These are phyloP conservation scores for Tuber magnatum DNA, from an alignment of 495 filamentous ascomycete species.

Conservation along the genomic window DNA sequence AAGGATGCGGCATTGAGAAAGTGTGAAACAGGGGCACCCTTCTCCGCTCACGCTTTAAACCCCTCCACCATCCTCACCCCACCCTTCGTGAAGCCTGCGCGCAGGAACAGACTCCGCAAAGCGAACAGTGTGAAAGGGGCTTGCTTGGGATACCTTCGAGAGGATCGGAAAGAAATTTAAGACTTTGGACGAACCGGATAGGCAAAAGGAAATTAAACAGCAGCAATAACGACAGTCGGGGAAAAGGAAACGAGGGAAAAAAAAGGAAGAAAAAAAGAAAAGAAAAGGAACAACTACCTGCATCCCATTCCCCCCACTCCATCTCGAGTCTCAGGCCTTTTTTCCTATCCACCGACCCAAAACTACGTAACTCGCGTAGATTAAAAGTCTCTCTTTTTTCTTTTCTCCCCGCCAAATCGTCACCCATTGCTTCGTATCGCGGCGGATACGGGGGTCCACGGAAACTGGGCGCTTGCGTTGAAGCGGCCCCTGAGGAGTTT, in stretches of 20 bases:
- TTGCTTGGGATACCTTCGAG: background rate
- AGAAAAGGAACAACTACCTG: background rate
- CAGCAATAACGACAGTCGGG: background rate
- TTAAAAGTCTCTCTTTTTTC: background rate
- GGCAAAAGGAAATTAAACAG: conserved; percentile 2
- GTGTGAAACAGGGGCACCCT: conserved; percentile 29
- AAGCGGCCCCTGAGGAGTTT: conserved; percentile 26
- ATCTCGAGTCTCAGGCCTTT: background rate
- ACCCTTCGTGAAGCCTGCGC: background rate
- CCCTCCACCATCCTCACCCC: conserved; percentile 12
- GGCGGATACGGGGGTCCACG: conserved; percentile 24
- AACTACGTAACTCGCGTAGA: conserved; percentile 2
- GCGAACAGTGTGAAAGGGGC: background rate
- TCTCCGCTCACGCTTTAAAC: conserved; percentile 32
- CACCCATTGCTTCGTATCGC: conserved; percentile 25
- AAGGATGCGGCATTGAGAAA: conserved; percentile 32
- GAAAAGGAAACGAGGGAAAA: background rate
- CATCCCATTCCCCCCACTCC: background rate
- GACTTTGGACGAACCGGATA: background rate
- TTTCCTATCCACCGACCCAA: background rate
- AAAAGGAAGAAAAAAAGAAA: background rate
- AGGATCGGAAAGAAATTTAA: background rate
- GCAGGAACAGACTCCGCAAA: background rate
- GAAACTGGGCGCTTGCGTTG: conserved; percentile 7
- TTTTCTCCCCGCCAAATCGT: background rate